Evolutionary conservation across 164 flowering plant species (phyloP), one percentile per base, ranked within the genome.

Genomic region (Magnolia changhungtana): DNA sequence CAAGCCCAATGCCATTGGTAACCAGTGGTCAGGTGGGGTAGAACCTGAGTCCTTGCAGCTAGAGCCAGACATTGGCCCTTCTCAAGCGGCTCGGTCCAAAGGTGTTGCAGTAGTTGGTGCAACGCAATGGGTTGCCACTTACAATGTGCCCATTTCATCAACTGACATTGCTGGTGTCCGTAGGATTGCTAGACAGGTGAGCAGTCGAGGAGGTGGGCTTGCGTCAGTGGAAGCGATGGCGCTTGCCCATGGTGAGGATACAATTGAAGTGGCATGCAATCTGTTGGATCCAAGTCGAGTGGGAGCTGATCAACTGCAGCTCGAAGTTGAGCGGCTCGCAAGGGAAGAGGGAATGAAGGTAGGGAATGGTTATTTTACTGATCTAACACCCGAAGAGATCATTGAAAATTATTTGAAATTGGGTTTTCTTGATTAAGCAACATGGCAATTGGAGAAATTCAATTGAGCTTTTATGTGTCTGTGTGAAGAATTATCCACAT

Each of bases 151-250:
- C 11, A 81, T 89, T 71, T 58, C 85, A 81, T 87, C 92, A 27
- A 85, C 88, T 1, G 89, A 92, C 71, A 72, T 89, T 11, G 82
- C 85, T 1, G 83, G 82, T 5, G 76, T 87, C 4, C 78, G 88
- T 13, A 81, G 85, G 71, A 90, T 92, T 37, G 91, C 97, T 1
- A 75, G 82, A 65, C 80, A 73, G 85, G 91, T 92, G 71, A 92
- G 97, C 74, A 91, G 87, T 7, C 80, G 97, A 51, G 93, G 94
- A 1, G 97, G 97, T 4, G 95, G 97, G 20, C 88, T 92, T 11
- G 90, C 90, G 0, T 83, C 88, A 0, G 94, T 91, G 72, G 95
- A 92, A 69, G 83, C 94, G 1, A 67, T 92, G 75, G 95, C 88
- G 67, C 88, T 91, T 18, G 86, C 85, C 66, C 95, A 92, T 64